These are phyloP conservation scores for Penicillium canariense DNA, from an alignment of 495 filamentous ascomycete species.

Conservation along the genomic window DNA sequence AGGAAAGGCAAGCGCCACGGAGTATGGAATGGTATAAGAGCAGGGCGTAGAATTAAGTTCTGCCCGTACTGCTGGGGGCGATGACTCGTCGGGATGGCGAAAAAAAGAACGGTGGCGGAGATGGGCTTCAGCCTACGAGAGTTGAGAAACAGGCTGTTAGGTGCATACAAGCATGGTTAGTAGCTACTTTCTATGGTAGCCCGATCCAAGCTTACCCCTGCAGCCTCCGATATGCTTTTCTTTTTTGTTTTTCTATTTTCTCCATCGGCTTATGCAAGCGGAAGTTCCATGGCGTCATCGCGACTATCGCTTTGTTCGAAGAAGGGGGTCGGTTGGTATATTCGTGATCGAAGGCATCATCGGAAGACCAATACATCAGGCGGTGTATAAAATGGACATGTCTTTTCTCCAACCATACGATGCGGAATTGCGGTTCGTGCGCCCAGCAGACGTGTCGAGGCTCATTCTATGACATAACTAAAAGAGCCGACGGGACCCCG, in stretches of 20 bases:
- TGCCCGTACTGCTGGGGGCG: not conserved
- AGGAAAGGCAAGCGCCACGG: not conserved
- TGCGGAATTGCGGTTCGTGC: not conserved
- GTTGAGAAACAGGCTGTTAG: no score
- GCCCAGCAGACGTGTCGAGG: no score
- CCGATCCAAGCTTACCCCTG: conserved; percentile 29
- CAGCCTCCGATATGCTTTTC: conserved; percentile 22
- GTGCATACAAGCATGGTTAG: no score
- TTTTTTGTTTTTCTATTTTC: conserved; percentile 5
- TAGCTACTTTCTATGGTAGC: conserved; percentile 7
- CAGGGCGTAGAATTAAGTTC: conserved; percentile 1
- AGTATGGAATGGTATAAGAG: not conserved
- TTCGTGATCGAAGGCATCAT: not conserved
- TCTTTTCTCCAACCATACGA: not conserved
- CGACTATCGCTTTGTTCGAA: not conserved
- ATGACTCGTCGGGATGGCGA: not conserved
- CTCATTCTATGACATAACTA: conserved; percentile 18
- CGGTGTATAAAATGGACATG: not conserved
- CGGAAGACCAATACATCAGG: not conserved
- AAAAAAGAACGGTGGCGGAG: conserved; percentile 15
- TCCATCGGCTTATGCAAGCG: conserved; percentile 15
- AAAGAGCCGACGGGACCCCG: conserved; percentile 2
- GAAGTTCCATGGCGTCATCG: conserved; percentile 20
- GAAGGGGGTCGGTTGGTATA: not conserved
- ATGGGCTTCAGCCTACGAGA: not conserved